Base-by-base conservation (phyloP, 2,329 filamentous ascomycete species). In the Dothideomycetes sp. region DNA sequence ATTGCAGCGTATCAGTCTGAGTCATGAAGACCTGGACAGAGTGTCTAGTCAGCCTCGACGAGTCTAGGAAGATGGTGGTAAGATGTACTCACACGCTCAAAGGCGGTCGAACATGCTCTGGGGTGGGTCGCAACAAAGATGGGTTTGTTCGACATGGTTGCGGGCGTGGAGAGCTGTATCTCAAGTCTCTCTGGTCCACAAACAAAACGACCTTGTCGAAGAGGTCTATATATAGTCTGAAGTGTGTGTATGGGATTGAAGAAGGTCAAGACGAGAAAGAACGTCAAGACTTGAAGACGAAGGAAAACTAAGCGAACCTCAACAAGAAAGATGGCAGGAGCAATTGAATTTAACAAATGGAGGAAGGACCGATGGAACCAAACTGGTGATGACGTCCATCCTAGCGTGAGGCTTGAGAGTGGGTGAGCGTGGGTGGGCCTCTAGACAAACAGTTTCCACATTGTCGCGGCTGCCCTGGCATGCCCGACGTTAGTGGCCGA, bases 101-200 rank as follows among this genome's bases (percentile, higher is more conserved):
- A 98, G 20, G 91, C 91, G 34, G 91, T 96, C 43, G 88, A 95
- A 69, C 88, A 95, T 49, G 89, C 86, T 64, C 91, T 75, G 24
- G 91, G 91, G 64, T 96, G 89, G 54, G 91, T 96, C 44, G 82
- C 86, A 56, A 91, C 80, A 61, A 96, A 96, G 61, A 96, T 84
- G 27, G 84, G 82, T 58, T 80, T 91, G 61, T 67, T 73, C 52
- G 81, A 78, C 82, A 87, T 88, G 38, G 28, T 40, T 45, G 44
- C 47, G 36, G 46, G 20, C 12, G 16, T 18, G 19, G 23, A 36
- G n/a, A 33, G 20, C 33, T 33, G 18, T 25, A 22, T 34, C 30
- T 31, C 13, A 19, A 34, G 34, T 17, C n/a, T 18, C 31, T 35
- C 18, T 22, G 6, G n/a, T n/a, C 30, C 19, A n/a, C 19, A 13